These are phyloP conservation scores for Geranium rotundifolium DNA, from an alignment of 345 rosid species.

Conservation along the genomic window DNA sequence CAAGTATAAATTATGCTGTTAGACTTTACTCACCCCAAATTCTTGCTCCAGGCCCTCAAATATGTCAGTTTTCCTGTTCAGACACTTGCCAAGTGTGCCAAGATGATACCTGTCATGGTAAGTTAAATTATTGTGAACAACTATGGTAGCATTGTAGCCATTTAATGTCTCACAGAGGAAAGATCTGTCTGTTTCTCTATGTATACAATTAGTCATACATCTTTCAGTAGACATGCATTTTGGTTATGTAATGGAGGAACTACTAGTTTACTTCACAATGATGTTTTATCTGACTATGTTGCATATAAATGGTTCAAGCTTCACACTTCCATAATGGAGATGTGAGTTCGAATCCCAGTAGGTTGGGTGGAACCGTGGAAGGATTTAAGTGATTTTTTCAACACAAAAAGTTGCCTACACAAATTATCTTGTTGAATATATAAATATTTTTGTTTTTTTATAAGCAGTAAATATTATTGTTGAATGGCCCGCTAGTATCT, in stretches of 20 bases:
- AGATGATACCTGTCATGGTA: slow-evolving; percentile 99
- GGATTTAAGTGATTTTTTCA: too few relatives aligned
- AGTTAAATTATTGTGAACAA: slow-evolving; percentile 14
- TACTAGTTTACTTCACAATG: too few relatives aligned
- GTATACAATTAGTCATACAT: background rate
- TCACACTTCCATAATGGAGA: too few relatives aligned
- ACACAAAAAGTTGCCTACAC: too few relatives aligned
- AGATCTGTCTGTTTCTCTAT: background rate
- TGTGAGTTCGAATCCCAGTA: too few relatives aligned
- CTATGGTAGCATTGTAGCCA: background rate
- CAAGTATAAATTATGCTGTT: background rate
- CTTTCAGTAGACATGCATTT: background rate
- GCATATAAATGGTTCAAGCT: too few relatives aligned
- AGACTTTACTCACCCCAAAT: slow-evolving; percentile 7
- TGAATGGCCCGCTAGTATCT: too few relatives aligned
- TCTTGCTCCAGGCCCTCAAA: slow-evolving; percentile 66
- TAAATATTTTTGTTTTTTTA: too few relatives aligned
- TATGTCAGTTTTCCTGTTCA: slow-evolving; percentile 95
- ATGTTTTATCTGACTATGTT: too few relatives aligned
- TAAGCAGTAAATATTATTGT: too few relatives aligned
- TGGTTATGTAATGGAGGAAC: background rate
- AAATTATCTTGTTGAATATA: too few relatives aligned
- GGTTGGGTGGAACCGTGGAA: too few relatives aligned
- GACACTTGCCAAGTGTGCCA: slow-evolving; percentile 90
- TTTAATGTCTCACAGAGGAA: background rate